Conservation (phyloP, 129 eudicot species). For the Flaveria bidentis region DNA sequence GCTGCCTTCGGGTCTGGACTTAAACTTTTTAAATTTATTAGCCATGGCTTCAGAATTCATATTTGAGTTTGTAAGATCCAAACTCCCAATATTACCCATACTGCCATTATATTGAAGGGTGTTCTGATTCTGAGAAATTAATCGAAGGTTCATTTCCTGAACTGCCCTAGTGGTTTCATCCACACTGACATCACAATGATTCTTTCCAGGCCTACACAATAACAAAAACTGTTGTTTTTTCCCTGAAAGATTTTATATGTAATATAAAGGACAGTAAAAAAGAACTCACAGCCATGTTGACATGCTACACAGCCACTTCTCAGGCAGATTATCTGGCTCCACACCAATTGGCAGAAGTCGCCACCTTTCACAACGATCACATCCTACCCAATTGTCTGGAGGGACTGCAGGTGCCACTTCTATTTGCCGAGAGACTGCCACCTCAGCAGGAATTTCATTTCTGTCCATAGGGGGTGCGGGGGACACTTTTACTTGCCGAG, state of each 20-base stretch:
- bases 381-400: conserved; percentile 61
- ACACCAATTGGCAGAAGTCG: conserved; percentile 65
- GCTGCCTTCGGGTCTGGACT: conserved; percentile 37
- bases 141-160: conserved; percentile 37
- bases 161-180: conserved; percentile 71
- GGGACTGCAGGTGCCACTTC: conserved; percentile 28
- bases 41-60: conserved; percentile 28
- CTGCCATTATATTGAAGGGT: neutral
- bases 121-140: conserved; percentile 40
- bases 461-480: neutral
- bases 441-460: conserved; percentile 14
- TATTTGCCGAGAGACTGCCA: conserved; percentile 27
- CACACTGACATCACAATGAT: conserved; percentile 67
- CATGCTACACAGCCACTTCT: conserved; percentile 75
- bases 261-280: conserved; percentile 2
- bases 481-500: neutral
- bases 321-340: conserved; percentile 51
- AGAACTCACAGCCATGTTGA: conserved; percentile 78
- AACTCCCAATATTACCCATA: conserved; percentile 25
- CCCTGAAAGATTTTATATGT: neutral
- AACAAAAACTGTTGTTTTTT: neutral
- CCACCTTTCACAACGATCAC: conserved; percentile 74
- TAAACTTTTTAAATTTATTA: conserved; percentile 37
- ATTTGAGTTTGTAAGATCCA: conserved; percentile 29
- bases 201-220: conserved; percentile 78